Percentiles rank a stretch among this genome's conserved stretches.
These are phyloP conservation scores for Caloboletus inedulis DNA, from an alignment of 1,284 basidiomycete genomes.

Conservation along the genomic window DNA sequence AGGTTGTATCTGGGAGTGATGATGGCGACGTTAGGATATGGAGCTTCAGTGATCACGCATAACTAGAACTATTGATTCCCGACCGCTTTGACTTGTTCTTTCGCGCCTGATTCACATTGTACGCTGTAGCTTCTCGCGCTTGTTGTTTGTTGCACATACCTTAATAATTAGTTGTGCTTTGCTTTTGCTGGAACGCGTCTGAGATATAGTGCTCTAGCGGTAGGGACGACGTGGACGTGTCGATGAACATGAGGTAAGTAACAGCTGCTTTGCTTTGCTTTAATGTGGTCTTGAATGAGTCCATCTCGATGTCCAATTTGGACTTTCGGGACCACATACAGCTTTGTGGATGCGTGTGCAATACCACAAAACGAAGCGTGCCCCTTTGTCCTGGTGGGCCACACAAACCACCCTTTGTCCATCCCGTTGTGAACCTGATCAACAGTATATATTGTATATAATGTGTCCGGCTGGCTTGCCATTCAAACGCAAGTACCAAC, in stretches of 20 bases:
- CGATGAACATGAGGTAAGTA: background rate
- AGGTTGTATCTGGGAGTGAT: conserved; percentile 93
- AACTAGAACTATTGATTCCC: background rate
- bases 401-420: conserved; percentile 13
- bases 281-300: too few species aligned
- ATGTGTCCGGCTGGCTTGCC: background rate
- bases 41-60: conserved; percentile 58
- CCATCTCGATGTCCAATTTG: background rate
- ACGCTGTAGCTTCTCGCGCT: background rate
- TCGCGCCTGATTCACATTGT: background rate
- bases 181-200: too few species aligned
- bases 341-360: background rate
- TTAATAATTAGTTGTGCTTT: conserved; percentile 4
- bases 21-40: conserved; percentile 81
- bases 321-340: background rate
- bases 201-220: too few species aligned
- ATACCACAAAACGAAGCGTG: background rate
- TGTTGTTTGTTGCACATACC: background rate
- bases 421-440: background rate
- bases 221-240: background rate
- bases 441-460: conserved; percentile 16
- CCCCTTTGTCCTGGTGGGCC: conserved; percentile 18
- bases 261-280: background rate
- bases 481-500: background rate
- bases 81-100: background rate